A percentile compares a stretch with the other conserved stretches of the same genome.
phyloP scores from a whole-genome alignment of 139 green algal species.

The Haematococcus sp. region DNA sequence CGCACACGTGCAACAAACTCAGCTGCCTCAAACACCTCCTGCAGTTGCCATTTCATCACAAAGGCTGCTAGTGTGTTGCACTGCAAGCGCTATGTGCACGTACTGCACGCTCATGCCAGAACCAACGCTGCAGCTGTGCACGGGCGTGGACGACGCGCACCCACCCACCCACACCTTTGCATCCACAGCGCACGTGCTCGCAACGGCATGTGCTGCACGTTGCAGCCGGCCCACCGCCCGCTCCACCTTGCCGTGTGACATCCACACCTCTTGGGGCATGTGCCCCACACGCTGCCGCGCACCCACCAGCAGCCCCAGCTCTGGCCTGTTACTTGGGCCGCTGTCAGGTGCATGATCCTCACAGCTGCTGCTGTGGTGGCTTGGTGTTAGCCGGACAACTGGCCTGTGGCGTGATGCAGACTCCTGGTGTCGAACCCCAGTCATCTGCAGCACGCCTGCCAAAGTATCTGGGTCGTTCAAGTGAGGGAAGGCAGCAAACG shows the following conservation, averaged over 20 bases:
- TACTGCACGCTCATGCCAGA: not conserved
- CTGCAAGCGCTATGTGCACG: not conserved
- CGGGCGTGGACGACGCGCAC: not conserved
- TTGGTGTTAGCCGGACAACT: not conserved
- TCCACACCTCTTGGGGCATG: not conserved
- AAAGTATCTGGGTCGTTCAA: not conserved
- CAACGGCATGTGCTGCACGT: not conserved
- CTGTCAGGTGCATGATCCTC: not conserved
- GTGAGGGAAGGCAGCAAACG: not conserved
- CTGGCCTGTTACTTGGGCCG: not conserved
- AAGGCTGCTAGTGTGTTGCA: not conserved
- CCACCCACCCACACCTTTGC: not conserved
- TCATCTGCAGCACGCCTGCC: not conserved
- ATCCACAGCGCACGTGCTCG: not conserved
- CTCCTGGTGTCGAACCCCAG: too few relatives aligned
- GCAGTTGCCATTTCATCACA: not conserved
- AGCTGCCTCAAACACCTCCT: conserved; percentile 9
- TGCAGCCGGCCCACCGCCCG: not conserved
- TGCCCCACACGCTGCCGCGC: not conserved
- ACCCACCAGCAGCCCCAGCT: not conserved
- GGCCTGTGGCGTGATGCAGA: too few relatives aligned
- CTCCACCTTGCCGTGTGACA: not conserved
- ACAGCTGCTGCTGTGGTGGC: not conserved
- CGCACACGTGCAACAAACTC: conserved; percentile 14
- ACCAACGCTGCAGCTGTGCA: not conserved